Conservation (phyloP, 257 asterid genomes). For the Paraleonurus japonicus region DNA sequence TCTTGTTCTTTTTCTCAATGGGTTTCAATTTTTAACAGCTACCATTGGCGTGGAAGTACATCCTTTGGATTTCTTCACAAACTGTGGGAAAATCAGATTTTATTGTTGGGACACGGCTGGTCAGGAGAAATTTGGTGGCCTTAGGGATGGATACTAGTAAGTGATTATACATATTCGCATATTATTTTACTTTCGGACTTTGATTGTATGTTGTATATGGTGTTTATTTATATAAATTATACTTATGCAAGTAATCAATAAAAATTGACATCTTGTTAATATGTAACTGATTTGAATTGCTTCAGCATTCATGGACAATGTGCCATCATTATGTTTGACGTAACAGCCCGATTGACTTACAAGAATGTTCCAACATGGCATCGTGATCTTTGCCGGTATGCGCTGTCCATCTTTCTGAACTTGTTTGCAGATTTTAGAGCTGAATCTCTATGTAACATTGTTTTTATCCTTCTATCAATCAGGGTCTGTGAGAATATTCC, state of each 20-base stretch:
- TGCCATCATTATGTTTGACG: constrained; percentile 84
- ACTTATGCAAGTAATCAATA: background rate
- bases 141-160: constrained; percentile 83
- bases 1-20: background rate
- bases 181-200: background rate
- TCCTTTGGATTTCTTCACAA: constrained; percentile 76
- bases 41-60: constrained; percentile 86
- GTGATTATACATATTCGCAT: constrained; percentile 17
- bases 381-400: constrained; percentile 78
- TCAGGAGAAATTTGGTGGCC: constrained; percentile 79
- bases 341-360: constrained; percentile 76
- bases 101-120: constrained; percentile 92
- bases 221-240: background rate
- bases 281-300: constrained; percentile 3
- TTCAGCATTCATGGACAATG: constrained; percentile 81
- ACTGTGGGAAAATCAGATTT: constrained; percentile 71
- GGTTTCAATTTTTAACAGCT: constrained; percentile 33
- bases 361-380: constrained; percentile 90
- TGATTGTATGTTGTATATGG: background rate
- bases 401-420: background rate
- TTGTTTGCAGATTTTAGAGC: background rate
- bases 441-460: background rate
- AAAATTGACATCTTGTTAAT: background rate
- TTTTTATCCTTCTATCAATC: background rate
- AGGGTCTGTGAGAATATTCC: constrained; percentile 78